Percentiles rank a stretch among this genome's conserved stretches.
These are phyloP conservation scores for Colletotrichum destructivum DNA, from an alignment of 2,329 filamentous ascomycete genomes.

Conservation along the genomic window DNA sequence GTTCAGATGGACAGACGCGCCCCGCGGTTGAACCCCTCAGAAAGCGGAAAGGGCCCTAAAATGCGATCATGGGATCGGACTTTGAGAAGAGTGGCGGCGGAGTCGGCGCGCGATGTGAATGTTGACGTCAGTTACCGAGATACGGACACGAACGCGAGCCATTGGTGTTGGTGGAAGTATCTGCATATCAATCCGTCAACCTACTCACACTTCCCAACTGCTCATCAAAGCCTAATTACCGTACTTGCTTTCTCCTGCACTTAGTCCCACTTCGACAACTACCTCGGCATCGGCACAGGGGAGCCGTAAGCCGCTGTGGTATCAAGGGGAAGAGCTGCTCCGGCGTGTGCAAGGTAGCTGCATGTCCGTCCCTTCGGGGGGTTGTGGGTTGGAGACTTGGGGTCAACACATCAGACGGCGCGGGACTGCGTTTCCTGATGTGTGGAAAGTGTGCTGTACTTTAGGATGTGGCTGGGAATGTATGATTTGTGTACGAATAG, in stretches of 20 bases:
- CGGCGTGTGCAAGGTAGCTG: neutral
- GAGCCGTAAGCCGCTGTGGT: neutral
- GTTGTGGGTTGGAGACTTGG: too few species aligned
- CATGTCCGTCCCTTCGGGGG: neutral
- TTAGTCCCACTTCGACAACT: neutral
- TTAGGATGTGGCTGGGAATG: too few species aligned
- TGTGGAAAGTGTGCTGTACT: too few species aligned
- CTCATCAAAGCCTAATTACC: too few species aligned
- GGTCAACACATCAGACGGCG: slow-evolving; percentile 12
- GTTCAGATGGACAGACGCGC: neutral
- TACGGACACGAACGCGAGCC: neutral
- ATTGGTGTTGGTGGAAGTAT: neutral
- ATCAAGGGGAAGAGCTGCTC: neutral
- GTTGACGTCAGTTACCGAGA: slow-evolving; percentile 13
- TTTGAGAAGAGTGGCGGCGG: neutral
- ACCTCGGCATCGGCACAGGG: slow-evolving; percentile 27
- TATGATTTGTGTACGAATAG: too few species aligned
- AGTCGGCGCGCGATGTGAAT: slow-evolving; percentile 24
- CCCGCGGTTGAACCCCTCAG: neutral
- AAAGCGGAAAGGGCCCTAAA: neutral
- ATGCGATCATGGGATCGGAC: slow-evolving; percentile 23
- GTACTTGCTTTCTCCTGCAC: too few species aligned
- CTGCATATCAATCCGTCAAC: neutral
- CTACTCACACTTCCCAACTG: too few species aligned
- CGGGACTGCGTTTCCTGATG: neutral